Evolutionary conservation across 2,329 filamentous ascomycete species (phyloP).

Genomic region (Hymenoscyphus fraxineus): DNA sequence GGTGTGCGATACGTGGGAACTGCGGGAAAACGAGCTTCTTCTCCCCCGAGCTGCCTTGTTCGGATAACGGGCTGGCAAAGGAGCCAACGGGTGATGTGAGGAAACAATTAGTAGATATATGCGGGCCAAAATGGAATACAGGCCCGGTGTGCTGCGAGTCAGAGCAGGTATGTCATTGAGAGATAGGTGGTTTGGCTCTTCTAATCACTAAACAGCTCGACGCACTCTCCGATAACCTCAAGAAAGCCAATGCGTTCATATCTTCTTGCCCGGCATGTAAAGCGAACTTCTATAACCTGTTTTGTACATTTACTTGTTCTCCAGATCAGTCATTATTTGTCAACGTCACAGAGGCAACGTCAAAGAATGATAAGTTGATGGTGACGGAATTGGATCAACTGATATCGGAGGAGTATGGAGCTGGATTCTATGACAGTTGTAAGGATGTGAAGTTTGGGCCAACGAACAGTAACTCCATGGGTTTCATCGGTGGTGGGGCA

Average conservation of each 20-base stretch:
- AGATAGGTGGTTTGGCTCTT: not conserved
- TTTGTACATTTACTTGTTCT: constrained; percentile 97
- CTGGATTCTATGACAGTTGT: constrained; percentile 92
- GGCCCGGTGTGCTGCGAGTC: constrained; percentile 80
- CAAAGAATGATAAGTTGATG: constrained; percentile 52
- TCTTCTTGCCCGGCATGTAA: constrained; percentile 94
- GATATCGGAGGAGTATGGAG: constrained; percentile 77
- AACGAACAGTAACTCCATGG: constrained; percentile 89
- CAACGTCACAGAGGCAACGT: constrained; percentile 75
- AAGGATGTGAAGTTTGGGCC: constrained; percentile 98
- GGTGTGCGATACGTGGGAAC: constrained; percentile 86
- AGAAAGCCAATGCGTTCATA: constrained; percentile 83
- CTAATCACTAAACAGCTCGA: constrained; percentile 54
- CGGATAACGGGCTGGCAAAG: constrained; percentile 80
- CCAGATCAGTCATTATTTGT: constrained; percentile 94
- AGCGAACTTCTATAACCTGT: constrained; percentile 96
- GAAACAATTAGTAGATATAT: constrained; percentile 76
- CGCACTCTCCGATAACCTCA: constrained; percentile 76
- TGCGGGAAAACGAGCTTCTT: constrained; percentile 92
- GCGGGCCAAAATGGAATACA: constrained; percentile 80
- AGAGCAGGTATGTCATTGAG: constrained; percentile 59
- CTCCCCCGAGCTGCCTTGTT: constrained; percentile 82
- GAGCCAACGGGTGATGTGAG: constrained; percentile 69
- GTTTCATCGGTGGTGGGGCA: constrained; percentile 91
- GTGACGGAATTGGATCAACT: constrained; percentile 90